Conservation (phyloP, 805 yeast genomes). For the Clavispora vitiphila region DNA sequence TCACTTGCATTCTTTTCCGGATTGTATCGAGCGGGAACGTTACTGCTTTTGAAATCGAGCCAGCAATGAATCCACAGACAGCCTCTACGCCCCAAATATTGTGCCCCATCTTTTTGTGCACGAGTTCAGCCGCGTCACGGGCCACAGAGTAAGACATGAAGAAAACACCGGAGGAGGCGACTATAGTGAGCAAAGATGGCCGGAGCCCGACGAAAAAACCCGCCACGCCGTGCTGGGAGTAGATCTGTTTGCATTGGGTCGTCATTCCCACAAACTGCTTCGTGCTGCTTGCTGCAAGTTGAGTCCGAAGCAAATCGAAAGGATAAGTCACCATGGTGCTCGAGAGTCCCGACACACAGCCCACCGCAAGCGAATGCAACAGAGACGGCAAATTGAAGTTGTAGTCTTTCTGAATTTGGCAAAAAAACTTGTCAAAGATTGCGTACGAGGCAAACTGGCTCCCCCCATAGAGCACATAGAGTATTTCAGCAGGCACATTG, state of each 20-base stretch:
- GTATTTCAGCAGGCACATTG: conserved; percentile 81
- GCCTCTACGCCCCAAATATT: conserved; percentile 44
- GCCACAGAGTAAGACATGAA: conserved; percentile 62
- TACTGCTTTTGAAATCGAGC: conserved; percentile 62
- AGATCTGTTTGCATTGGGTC: conserved; percentile 22
- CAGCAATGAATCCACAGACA: conserved; percentile 70
- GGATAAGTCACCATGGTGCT: conserved; percentile 82
- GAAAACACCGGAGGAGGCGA: conserved; percentile 68
- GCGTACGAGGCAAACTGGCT: conserved; percentile 76
- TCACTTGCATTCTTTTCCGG: conserved; percentile 71
- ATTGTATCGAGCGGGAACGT: conserved; percentile 86
- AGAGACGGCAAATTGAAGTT: conserved; percentile 26
- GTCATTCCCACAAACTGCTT: conserved; percentile 35
- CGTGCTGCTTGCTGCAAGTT: conserved; percentile 64
- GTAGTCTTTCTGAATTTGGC: conserved; percentile 19
- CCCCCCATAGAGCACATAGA: conserved; percentile 84
- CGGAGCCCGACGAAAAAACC: conserved; percentile 50
- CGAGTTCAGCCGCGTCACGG: conserved; percentile 30
- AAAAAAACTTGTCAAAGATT: conserved; percentile 42
- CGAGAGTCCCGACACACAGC: conserved; percentile 69
- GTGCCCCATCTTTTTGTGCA: conserved; percentile 7
- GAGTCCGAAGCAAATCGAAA: conserved; percentile 80
- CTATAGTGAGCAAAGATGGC: conserved; percentile 56
- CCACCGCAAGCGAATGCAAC: conserved; percentile 52
- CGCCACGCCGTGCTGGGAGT: conserved; percentile 26